Base-by-base conservation (phyloP, 345 rosid genomes). In the Turritis glabra region DNA sequence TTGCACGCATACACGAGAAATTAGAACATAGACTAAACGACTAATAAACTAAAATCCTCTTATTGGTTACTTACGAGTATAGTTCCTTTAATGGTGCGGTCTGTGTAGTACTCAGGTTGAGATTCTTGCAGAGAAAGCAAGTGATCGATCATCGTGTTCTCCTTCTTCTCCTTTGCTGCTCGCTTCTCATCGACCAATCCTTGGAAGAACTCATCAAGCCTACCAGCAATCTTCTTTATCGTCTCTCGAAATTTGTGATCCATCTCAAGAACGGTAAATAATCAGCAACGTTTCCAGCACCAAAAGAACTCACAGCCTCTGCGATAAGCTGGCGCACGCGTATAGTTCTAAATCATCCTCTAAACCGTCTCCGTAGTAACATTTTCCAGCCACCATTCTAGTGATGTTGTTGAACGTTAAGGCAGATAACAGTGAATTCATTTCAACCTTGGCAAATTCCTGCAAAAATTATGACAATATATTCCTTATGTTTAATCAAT, bases 51-150 rank as follows among this genome's bases (percentile, higher is more conserved):
- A n/a, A n/a, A n/a, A n/a, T 27, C 30, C 4, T 53, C 19, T 35
- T 59, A 2, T 38, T 3, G 3, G 40, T 26, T 11, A 71, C 84
- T 69, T 35, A 82, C 85, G 19, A 80, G 8, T 7, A 79, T 32
- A 22, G 60, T 73, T 17, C 88, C 90, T 82, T 88, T 86, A 68
- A 88, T 86, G 17, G 64, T 81, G 3, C 67, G 67, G 68, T 90
- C 89, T 0, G 75, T 60, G 66, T 82, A 83, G 63, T 80, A 79
- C 1, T 81, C 83, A 0, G 93, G 87, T 19, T 85, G 72, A 0
- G 85, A 72, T 53, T 82, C 76, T 59, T 87, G 91, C 59, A 83
- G 22, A 18, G 83, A 61, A 60, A 90, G 87, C 12, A 90, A 65
- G 58, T 85, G 92, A 77, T 80, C 71, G 8, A 90, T 76, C 88